Percentiles rank a stretch among this genome's conserved stretches.
phyloP scores from a whole-genome alignment of 306 rosid species.

The Ochetophila trinervis region DNA sequence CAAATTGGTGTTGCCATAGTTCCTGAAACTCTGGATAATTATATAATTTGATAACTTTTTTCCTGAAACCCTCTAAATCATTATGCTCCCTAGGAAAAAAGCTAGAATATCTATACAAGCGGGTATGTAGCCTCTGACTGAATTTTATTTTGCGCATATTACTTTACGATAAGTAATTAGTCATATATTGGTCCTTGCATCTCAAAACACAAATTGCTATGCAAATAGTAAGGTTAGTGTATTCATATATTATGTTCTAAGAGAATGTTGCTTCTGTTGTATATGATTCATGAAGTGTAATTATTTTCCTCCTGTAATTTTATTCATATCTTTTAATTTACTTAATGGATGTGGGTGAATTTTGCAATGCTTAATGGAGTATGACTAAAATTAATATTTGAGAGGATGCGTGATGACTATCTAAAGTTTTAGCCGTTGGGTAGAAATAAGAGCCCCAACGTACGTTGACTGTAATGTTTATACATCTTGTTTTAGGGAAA shows the following conservation, averaged over 20 bases:
- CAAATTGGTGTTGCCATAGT: too few species aligned
- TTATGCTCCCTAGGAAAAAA: conserved; percentile 91
- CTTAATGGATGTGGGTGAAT: background rate
- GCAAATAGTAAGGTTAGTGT: background rate
- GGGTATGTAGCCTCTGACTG: conserved; percentile 38
- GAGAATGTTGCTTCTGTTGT: background rate
- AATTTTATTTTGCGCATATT: background rate
- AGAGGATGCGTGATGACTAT: too few species aligned
- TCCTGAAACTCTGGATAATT: too few species aligned
- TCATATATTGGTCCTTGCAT: background rate
- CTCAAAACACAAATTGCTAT: background rate
- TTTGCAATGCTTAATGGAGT: too few species aligned
- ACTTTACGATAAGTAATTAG: background rate
- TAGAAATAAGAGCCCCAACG: too few species aligned
- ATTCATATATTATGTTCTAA: background rate
- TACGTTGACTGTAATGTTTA: too few species aligned
- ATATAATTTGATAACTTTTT: too few species aligned
- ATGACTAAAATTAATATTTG: too few species aligned
- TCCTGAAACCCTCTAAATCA: too few species aligned
- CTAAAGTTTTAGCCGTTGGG: too few species aligned
- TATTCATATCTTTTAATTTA: background rate
- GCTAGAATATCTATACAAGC: conserved; percentile 96
- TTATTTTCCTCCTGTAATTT: background rate
- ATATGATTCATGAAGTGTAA: background rate
- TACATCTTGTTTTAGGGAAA: too few species aligned